phyloP scores from a whole-genome alignment of 1,284 basidiomycete species.

The Tetrapyrgos nigripes region DNA sequence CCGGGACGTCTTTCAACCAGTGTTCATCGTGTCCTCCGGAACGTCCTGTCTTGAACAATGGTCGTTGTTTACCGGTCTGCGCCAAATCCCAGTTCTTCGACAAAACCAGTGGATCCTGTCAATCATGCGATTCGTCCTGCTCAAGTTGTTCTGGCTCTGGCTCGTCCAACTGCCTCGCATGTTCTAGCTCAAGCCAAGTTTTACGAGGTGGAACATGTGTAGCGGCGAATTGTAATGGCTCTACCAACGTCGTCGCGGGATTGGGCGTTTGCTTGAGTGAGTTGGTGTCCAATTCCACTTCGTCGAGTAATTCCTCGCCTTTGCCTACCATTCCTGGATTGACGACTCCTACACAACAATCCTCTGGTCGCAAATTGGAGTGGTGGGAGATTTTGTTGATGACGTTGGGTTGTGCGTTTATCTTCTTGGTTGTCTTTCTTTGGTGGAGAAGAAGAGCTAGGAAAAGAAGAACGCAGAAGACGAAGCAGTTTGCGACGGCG shows the following conservation, averaged over 20 bases:
- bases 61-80: constrained; percentile 80
- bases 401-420: constrained; percentile 79
- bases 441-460: constrained; percentile 73
- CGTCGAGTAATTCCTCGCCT: constrained; percentile 48
- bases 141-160: constrained; percentile 76
- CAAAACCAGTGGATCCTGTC: constrained; percentile 63
- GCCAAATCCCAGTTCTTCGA: constrained; percentile 77
- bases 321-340: constrained; percentile 65
- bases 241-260: constrained; percentile 62
- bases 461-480: constrained; percentile 68
- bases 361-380: constrained; percentile 44
- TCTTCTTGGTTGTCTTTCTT: constrained; percentile 70
- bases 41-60: constrained; percentile 73
- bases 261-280: constrained; percentile 81
- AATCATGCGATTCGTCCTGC: constrained; percentile 75
- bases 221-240: constrained; percentile 60
- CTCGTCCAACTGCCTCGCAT: constrained; percentile 73
- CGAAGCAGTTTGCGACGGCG: constrained; percentile 65
- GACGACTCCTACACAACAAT: constrained; percentile 49
- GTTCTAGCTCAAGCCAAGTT: constrained; percentile 65
- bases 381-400: constrained; percentile 88
- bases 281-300: constrained; percentile 49
- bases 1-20: constrained; percentile 74
- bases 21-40: constrained; percentile 72
- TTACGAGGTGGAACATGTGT: constrained; percentile 71